Evolutionary conservation across 75 land plant species (phyloP).

Genomic region (Selaginella moellendorffii): DNA sequence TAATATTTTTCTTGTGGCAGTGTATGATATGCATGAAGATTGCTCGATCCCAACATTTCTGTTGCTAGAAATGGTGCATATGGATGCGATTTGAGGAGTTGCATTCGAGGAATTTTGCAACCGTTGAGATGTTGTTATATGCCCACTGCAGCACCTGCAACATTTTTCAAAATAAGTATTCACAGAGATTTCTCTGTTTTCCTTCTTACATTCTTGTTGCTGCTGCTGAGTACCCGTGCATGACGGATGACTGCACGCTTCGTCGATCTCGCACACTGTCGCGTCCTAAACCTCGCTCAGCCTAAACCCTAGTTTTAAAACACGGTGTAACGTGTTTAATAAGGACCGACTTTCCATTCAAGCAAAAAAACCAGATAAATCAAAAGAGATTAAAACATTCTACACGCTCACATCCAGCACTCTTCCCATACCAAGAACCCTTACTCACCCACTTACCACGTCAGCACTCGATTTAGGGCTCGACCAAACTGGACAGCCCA

Average conservation of each 20-base stretch:
- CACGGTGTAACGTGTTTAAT: too few relatives aligned
- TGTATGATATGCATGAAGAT: neutral
- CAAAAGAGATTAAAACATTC: neutral
- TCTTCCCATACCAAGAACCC: too few relatives aligned
- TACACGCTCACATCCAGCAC: too few relatives aligned
- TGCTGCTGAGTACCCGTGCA: neutral
- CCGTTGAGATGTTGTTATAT: neutral
- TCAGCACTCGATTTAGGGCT: too few relatives aligned
- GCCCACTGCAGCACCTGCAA: neutral
- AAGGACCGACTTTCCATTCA: too few relatives aligned
- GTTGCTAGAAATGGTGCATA: neutral
- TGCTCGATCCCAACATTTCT: neutral
- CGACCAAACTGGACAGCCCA: too few relatives aligned
- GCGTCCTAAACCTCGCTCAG: neutral
- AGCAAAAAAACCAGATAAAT: neutral
- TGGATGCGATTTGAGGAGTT: neutral
- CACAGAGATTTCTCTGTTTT: neutral
- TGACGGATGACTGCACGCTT: neutral
- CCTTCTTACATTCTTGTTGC: neutral
- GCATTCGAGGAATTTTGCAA: neutral
- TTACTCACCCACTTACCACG: too few relatives aligned
- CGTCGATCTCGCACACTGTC: neutral
- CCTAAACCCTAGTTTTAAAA: neutral
- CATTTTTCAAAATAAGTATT: neutral
- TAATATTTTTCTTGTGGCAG: neutral